These are phyloP conservation scores for Canavalia gladiata DNA, from an alignment of 306 rosid genomes.

Conservation along the genomic window DNA sequence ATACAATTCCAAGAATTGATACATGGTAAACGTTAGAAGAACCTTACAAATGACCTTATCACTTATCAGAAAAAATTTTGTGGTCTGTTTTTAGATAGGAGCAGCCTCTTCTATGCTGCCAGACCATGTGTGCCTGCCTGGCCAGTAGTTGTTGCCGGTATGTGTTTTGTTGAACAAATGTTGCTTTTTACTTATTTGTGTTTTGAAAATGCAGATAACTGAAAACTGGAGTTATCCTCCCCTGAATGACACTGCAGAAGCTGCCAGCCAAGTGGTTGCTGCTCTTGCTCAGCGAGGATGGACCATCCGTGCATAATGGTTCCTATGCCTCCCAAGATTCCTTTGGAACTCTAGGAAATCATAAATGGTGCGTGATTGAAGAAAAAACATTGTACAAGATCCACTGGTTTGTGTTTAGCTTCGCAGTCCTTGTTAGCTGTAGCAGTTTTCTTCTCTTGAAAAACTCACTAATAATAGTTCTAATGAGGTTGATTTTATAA, in stretches of 20 bases:
- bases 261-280: slow-evolving; percentile 65
- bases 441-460: slow-evolving; percentile 35
- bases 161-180: slow-evolving; percentile 2
- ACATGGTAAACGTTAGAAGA: slow-evolving; percentile 17
- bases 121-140: background rate
- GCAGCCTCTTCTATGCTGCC: slow-evolving; percentile 16
- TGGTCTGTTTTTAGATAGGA: slow-evolving; percentile 19
- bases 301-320: slow-evolving; percentile 56
- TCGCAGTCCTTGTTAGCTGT: slow-evolving; percentile 24
- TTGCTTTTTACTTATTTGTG: slow-evolving; percentile 15
- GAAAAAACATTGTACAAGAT: slow-evolving; percentile 28
- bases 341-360: slow-evolving; percentile 18
- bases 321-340: slow-evolving; percentile 7
- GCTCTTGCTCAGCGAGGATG: slow-evolving; percentile 87
- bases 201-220: slow-evolving; percentile 59
- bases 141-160: slow-evolving; percentile 10
- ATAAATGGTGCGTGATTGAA: slow-evolving; percentile 5
- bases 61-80: background rate
- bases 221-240: slow-evolving; percentile 88
- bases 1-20: slow-evolving; percentile 8
- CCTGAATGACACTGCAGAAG: slow-evolving; percentile 81
- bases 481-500: background rate
- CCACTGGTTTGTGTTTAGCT: background rate
- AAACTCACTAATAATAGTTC: slow-evolving; percentile 27
- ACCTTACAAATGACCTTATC: slow-evolving; percentile 4